Conservation (phyloP, 2,329 filamentous ascomycete genomes). For the Phyllosticta ampelicida region DNA sequence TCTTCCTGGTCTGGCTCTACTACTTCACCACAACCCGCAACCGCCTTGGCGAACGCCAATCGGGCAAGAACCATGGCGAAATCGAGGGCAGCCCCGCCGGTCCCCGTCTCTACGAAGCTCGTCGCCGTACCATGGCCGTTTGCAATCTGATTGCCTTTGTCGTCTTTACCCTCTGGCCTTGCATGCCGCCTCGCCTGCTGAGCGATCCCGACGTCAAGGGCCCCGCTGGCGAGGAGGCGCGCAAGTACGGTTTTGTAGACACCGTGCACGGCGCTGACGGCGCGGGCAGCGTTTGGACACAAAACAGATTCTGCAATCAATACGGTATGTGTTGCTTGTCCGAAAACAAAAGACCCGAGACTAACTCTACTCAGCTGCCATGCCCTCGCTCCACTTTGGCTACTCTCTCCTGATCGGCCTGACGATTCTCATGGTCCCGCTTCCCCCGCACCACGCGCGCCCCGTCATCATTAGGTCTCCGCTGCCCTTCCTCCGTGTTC, state of each 20-base stretch:
- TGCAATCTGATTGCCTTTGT: constrained; percentile 51
- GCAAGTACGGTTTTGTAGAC: constrained; percentile 49
- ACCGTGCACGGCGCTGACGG: constrained; percentile 48
- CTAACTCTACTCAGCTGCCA: constrained; percentile 42
- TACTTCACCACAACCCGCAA: constrained; percentile 58
- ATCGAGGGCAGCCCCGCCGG: constrained; percentile 35
- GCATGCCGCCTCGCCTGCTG: constrained; percentile 49
- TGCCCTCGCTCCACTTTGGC: constrained; percentile 67
- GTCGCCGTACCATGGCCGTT: constrained; percentile 46
- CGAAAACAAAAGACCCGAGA: neutral
- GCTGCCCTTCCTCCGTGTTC: constrained; percentile 21
- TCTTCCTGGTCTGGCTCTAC: constrained; percentile 57
- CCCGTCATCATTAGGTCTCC: constrained; percentile 25
- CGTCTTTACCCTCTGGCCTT: constrained; percentile 49
- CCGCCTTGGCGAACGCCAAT: constrained; percentile 32
- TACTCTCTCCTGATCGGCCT: constrained; percentile 64
- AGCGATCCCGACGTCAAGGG: constrained; percentile 45
- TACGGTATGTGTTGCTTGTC: constrained; percentile 42
- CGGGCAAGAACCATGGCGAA: constrained; percentile 26
- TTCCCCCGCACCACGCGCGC: constrained; percentile 43
- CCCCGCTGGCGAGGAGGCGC: constrained; percentile 45
- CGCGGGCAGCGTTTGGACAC: constrained; percentile 59
- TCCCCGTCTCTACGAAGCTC: constrained; percentile 43
- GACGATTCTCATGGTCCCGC: constrained; percentile 55
- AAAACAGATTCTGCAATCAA: constrained; percentile 65